Evolutionary conservation across 1,284 basidiomycete genomes (phyloP), one percentile per base, ranked within the genome.

Genomic region (Ustilago trichophora): DNA sequence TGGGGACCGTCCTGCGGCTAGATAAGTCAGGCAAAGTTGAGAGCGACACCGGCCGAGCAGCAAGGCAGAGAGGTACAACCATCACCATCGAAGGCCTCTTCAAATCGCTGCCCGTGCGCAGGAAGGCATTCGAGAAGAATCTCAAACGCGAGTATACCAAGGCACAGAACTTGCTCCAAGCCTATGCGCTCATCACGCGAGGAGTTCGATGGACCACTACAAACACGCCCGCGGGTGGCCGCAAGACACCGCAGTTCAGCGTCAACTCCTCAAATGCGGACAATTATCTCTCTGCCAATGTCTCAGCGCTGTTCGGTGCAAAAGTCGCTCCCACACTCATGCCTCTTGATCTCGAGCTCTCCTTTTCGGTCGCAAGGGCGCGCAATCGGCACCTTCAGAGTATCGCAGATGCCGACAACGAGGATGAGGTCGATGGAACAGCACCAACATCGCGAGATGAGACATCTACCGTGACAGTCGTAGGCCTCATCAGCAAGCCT

Each of bases 111-210:
- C 93, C 96, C 0, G 96, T 99, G 3, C 87, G 96, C 3, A 85
- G 93, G 7, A 94, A 94, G 78, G 95, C 98, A 77, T 87, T 98
- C 40, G 89, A 93, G 76, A 87, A 91, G 54, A 94, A 95, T 67
- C 85, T 87, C 5, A 98, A 96, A 81, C 88, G 93, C 35, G 94
- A 98, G 76, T 95, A 90, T 78, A 87, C 87, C 4, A 96, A 96
- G 76, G 90, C 91, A 0, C 83, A 97, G 31, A 85, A 86, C 9
- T 84, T 97, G 9, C 82, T 98, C 34, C 89, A 89, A 50, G 92
- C 92, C 0, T 98, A 98, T 80, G 94, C 93, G 0, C 85, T 99
- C 6, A 89, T 93, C 50, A 77, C 73, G 4, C 68, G 68, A 62
- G 85, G 90, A 0, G 89, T 95, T 6, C 85, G 92, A 31, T 83